Percentiles rank a stretch among this genome's conserved stretches.
These are phyloP conservation scores for Spatholobus suberectus DNA, from an alignment of 306 rosid species.

Conservation along the genomic window DNA sequence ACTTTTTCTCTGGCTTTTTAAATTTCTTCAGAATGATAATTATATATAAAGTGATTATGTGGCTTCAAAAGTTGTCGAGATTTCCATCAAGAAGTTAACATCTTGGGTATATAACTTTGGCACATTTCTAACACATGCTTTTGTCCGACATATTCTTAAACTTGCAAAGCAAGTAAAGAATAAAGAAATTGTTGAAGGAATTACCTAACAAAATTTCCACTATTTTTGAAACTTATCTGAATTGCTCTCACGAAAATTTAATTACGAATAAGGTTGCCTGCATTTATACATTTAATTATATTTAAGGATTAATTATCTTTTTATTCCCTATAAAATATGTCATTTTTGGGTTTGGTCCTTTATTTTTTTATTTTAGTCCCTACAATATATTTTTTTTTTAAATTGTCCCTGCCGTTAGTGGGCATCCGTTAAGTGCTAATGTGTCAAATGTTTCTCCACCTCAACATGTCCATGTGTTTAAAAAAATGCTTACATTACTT, in stretches of 20 bases:
- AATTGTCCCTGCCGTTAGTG: no score
- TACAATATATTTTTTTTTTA: no score
- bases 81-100: not conserved
- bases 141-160: constrained; percentile 25
- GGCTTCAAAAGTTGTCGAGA: constrained; percentile 24
- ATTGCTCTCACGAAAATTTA: not conserved
- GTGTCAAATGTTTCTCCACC: no score
- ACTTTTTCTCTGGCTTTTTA: not conserved
- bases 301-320: no score
- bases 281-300: not conserved
- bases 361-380: no score
- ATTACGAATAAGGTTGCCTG: not conserved
- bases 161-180: constrained; percentile 44
- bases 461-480: no score
- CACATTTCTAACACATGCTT: constrained; percentile 27
- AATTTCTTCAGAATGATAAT: constrained; percentile 15
- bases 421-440: no score
- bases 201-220: not conserved
- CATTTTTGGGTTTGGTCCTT: no score
- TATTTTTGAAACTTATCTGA: not conserved
- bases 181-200: constrained; percentile 27
- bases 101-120: constrained; percentile 18
- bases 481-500: no score
- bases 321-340: no score
- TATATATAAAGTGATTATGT: not conserved